Base-by-base conservation (phyloP, 495 filamentous ascomycete species). In the Aspergillus bridgeri region DNA sequence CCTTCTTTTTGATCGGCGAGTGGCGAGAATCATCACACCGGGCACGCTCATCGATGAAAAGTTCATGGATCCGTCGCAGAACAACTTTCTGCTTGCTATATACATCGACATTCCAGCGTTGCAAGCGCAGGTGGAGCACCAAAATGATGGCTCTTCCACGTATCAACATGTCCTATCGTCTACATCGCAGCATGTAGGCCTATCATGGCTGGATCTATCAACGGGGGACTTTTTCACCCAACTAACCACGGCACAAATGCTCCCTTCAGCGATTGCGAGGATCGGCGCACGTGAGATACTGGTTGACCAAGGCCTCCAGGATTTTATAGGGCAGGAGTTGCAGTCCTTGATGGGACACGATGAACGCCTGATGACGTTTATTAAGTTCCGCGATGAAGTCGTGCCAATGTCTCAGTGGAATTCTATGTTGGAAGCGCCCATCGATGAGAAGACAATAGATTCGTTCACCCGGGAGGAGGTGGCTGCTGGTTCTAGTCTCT, bases 21-120 rank as follows among this genome's bases (percentile, higher is more conserved):
- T 99, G 17, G 82, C 89, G 44, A 86, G 94, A 43, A 86, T 97
- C 54, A 82, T 99, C 68, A 96, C 94, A 0, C 92, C 95, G 0
- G 94, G 94, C 8, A 99, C 94, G 1, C 73, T 98, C 45, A 96
- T 98, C 62, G 94, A 99, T 69, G 95, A 99, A 71, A 91, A 92
- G 60, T 98, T 97, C 69, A 89, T 98, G 77, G 89, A 97, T 64
- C 88, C 91, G 0, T 91, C 87, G 53, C 85, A 90, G 60, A 96
- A 95, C 68, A 96, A 97, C 67, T 98, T 91, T 67, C 71, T 98
- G 43, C 81, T 98, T 60, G 85, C 89, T 42, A 79, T 96, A 42
- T 83, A 92, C 63, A 55, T 81, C 15, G 75, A 83, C 55, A 51
- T 62, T 6, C 23, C 64, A 7, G 43, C 64, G 13, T 44, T 74